Evolutionary conservation across 139 green algal genomes (phyloP).

Genomic region (Chlamydomonas applanata): DNA sequence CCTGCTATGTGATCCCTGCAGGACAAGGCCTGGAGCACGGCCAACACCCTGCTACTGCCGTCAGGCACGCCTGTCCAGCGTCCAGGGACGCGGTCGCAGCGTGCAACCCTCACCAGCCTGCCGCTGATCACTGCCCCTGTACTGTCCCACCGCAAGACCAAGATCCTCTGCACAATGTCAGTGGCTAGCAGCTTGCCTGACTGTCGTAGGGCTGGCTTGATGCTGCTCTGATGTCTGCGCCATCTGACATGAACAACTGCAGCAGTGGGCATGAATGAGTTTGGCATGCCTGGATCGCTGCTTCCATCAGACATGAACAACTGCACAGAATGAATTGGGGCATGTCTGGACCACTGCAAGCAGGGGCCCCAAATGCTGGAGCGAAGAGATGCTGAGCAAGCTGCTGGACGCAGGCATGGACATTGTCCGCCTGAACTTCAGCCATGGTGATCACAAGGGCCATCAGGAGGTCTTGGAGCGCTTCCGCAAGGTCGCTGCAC

Average conservation of each 20-base stretch:
- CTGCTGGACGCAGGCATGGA: slow-evolving; percentile 72
- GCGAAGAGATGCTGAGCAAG: slow-evolving; percentile 51
- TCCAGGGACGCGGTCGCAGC: slow-evolving; percentile 36
- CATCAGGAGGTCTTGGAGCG: slow-evolving; percentile 57
- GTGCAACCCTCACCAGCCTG: slow-evolving; percentile 56
- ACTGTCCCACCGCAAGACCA: slow-evolving; percentile 48
- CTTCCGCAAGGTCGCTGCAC: slow-evolving; percentile 48
- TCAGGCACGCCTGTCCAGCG: slow-evolving; percentile 31
- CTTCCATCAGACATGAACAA: slow-evolving; percentile 31
- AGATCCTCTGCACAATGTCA: slow-evolving; percentile 68
- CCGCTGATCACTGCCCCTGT: slow-evolving; percentile 46
- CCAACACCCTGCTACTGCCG: slow-evolving; percentile 31
- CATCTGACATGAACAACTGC: no score
- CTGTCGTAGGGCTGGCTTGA: no score
- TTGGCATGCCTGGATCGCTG: no score
- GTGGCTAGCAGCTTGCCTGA: no score
- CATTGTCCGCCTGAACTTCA: slow-evolving; percentile 71
- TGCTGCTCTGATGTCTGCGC: no score
- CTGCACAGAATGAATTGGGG: no score
- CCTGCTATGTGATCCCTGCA: not conserved
- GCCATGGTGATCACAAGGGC: slow-evolving; percentile 61
- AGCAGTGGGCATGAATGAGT: no score
- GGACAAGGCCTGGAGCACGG: slow-evolving; percentile 33
- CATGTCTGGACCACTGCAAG: no score
- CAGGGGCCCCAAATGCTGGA: slow-evolving; percentile 56